Evolutionary conservation across 441 rosid species (phyloP), one percentile per base, ranked within the genome.

Genomic region (Croton setiger): DNA sequence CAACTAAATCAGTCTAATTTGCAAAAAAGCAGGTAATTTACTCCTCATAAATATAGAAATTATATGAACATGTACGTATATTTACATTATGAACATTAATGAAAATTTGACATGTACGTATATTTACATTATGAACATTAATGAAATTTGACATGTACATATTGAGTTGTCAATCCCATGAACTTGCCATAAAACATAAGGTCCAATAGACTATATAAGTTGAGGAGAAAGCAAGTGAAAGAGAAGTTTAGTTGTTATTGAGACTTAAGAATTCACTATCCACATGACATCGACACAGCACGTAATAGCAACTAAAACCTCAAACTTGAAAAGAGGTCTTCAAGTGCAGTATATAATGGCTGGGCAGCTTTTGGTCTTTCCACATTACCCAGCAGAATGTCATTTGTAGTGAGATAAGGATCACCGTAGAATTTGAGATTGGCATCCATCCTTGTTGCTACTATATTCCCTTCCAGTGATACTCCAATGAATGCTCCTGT

Each of bases 401-500:
- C 97, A 0, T 83, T 79, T 0, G 98, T 89, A 9, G 90, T 73
- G 64, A 92, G 82, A 85, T 95, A 92, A 5, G 98, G 98, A 78
- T 91, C 99, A 0, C 99, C 99, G 13, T 92, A 95, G 70, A 95
- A 95, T 56, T 60, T 83, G 43, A 95, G 84, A 73, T 95, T 95
- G 68, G 88, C 73, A 62, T 92, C 97, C 81, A 81, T 89, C 82
- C 98, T 87, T 10, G 98, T 92, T 0, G 84, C 84, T 43, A 92
- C 97, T 13, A 89, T 62, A 66, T 88, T 95, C 56, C 99, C 95
- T 86, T 95, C 98, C 18, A 95, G 83, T 10, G 98, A 95, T 68
- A 89, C 93, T 57, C 98, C 99, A 70, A 92, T 87, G 71, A 95
- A 95, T 31, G 97, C 98, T 48, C 99, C 98, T 95, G 78, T 74